Base-by-base conservation (phyloP, 352 stramenopile species). In the Phytophthora litchii region DNA sequence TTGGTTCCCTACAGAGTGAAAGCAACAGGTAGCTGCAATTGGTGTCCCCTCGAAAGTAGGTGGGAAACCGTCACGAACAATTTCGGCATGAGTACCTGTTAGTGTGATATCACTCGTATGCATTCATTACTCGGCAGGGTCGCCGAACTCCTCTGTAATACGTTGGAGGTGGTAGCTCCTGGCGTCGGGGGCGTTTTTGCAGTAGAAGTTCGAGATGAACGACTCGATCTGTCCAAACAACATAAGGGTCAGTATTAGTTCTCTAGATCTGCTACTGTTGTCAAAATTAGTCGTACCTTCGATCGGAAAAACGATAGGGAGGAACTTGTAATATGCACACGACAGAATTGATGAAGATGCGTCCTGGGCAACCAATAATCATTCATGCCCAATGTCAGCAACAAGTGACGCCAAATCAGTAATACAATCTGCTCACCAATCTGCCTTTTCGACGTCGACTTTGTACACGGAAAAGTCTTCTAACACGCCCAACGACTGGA, bases 221-320 rank as follows among this genome's bases (percentile, higher is more conserved):
- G 70, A 74, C 53, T 92, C 80, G 20, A 94, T 88, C 82, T 91
- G 45, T 9, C 37, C 10, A 25, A 45, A 54, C 4, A 48, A n/a
- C 13, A 53, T 19, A 48, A 31, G 42, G 36, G 10, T 48, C 6
- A 35, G 19, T 9, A n/a, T 58, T 20, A 46, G 13, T 27, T 19
- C 25, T 29, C 12, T 5, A 23, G 29, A 29, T 13, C 19, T 35
- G 13, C 12, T 35, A 8, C 25, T 53, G 16, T 9, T 42, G 17
- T 19, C n/a, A 14, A 3, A 8, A 45, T 5, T 16, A 23, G 11
- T 35, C 17, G 40, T 52, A 91, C 84, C 70, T 77, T 83, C 7
- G 78, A 87, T 52, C 84, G 82, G 41, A 94, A 83, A 55, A 91
- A 92, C 0, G 72, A 78, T n/a, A 92, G 61, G 3, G 82, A 89